Percentiles rank a stretch among this genome's conserved stretches.
Conservation (phyloP, 306 rosid genomes). For the Inga leiocalycina region DNA sequence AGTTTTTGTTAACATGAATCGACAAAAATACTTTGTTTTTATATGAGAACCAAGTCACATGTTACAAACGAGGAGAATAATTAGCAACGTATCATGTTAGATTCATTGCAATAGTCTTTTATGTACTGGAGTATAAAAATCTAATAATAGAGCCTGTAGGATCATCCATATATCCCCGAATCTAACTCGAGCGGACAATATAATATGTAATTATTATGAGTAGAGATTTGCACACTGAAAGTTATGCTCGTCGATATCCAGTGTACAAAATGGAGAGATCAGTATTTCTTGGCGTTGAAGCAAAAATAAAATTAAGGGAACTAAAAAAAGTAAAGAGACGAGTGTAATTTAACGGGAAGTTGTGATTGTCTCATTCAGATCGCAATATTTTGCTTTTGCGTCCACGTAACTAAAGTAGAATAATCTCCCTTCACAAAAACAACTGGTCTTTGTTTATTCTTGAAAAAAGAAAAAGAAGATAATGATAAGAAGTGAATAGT, state of each 20-base stretch:
- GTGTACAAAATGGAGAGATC: not conserved
- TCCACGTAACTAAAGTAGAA: not conserved
- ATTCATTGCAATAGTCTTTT: not conserved
- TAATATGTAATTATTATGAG: not conserved
- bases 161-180: not conserved
- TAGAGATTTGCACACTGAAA: not conserved
- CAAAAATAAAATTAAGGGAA: not conserved
- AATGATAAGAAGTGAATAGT: not conserved
- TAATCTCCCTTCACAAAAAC: not conserved
- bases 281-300: not conserved
- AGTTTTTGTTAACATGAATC: not conserved
- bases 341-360: not conserved
- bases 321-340: not conserved
- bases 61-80: not conserved
- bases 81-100: not conserved
- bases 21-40: not conserved
- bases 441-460: not conserved
- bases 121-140: not conserved
- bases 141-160: not conserved
- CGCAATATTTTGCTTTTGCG: conserved; percentile 7
- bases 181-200: not conserved
- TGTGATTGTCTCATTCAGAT: not conserved
- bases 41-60: not conserved
- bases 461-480: not conserved
- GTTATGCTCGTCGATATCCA: not conserved